phyloP scores from a whole-genome alignment of 2,329 filamentous ascomycete species.

The Venturia carpophila region DNA sequence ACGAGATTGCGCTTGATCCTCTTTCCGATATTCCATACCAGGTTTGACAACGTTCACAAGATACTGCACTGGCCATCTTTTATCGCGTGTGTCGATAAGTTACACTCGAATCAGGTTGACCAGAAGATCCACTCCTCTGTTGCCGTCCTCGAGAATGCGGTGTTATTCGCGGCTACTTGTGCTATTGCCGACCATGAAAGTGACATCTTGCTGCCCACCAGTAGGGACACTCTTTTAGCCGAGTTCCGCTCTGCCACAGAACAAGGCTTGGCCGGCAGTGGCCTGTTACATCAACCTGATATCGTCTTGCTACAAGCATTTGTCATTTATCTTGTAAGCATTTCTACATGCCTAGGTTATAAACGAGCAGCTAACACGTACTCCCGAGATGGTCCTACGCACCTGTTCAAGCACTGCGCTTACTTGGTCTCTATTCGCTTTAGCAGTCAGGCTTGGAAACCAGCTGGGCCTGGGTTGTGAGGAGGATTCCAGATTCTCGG shows the following conservation, averaged over 20 bases:
- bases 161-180: neutral
- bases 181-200: conserved; percentile 3
- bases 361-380: neutral
- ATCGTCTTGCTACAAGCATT: conserved; percentile 19
- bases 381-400: neutral
- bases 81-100: conserved; percentile 19
- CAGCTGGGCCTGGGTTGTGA: conserved; percentile 18
- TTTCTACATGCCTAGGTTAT: neutral
- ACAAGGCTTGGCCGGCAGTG: conserved; percentile 16
- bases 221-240: neutral
- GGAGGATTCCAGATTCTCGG: neutral
- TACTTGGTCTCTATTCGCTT: conserved; percentile 20
- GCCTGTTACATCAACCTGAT: conserved; percentile 18
- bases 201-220: neutral
- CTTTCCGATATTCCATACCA: conserved; percentile 18
- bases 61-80: conserved; percentile 21
- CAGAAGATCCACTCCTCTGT: too few relatives aligned
- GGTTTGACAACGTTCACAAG: conserved; percentile 21
- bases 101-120: neutral
- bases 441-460: conserved; percentile 20
- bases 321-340: conserved; percentile 20
- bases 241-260: neutral
- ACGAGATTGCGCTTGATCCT: neutral
- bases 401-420: conserved; percentile 18
- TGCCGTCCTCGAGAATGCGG: neutral